These are phyloP conservation scores for Sanghuangporus sanghuang DNA, from an alignment of 1,284 basidiomycete species.

Conservation along the genomic window DNA sequence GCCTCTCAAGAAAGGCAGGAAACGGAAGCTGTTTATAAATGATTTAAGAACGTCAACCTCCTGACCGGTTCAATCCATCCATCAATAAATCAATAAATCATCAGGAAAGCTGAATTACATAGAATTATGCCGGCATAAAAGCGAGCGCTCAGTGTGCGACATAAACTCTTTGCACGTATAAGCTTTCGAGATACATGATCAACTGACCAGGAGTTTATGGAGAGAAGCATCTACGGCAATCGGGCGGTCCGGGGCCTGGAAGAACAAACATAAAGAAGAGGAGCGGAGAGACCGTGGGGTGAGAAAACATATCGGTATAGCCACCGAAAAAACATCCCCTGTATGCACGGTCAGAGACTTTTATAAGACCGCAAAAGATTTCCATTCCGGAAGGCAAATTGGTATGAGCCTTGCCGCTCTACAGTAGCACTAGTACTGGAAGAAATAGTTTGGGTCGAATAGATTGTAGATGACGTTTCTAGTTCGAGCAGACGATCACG, in stretches of 20 bases:
- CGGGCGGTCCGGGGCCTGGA: slow-evolving; percentile 6
- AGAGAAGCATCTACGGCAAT: neutral
- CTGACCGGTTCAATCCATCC: neutral
- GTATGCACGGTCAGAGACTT: too few species aligned
- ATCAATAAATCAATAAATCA: neutral
- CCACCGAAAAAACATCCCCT: too few species aligned
- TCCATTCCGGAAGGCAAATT: too few species aligned
- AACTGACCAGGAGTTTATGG: neutral
- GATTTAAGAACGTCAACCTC: neutral
- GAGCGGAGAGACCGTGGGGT: neutral
- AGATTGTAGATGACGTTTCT: too few species aligned
- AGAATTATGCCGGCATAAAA: neutral
- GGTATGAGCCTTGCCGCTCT: too few species aligned
- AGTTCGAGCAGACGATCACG: too few species aligned
- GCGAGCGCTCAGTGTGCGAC: neutral
- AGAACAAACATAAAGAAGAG: neutral
- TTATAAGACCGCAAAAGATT: too few species aligned
- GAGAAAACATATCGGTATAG: neutral
- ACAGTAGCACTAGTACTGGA: too few species aligned
- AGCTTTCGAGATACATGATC: neutral
- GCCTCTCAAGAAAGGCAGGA: neutral
- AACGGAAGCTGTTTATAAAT: neutral
- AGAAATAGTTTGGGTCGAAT: too few species aligned
- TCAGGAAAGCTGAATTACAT: neutral
- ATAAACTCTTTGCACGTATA: neutral